Base-by-base conservation (phyloP, 495 filamentous ascomycete genomes). In the Trichoderma virens region DNA sequence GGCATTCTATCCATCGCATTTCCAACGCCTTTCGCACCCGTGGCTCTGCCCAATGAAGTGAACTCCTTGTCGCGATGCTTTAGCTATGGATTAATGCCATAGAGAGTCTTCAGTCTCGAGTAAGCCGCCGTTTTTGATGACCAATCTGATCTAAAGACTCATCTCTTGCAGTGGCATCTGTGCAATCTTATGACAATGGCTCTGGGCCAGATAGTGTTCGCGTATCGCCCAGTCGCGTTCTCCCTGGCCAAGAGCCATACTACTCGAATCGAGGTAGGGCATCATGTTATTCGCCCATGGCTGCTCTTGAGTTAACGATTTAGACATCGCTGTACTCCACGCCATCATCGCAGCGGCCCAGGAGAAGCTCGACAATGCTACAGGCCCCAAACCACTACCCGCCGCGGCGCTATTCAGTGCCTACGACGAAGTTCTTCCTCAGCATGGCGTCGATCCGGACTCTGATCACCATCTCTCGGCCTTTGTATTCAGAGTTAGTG, bases 391-490 rank as follows among this genome's bases (percentile, higher is more conserved):
- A 31, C 64, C 41, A 32, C 75, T 84, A 18, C 88, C 89, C n/a
- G 90, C 86, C 66, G 83, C 85, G 71, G 88, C 89, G 27, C 81
- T 93, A 30, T 93, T 91, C 73, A 76, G 80, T 20, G 88, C 89
- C 30, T 92, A 92, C 68, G 85, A 92, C 67, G 77, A 81, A 62
- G 79, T 88, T 23, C 79, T 92, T 54, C 77, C 78, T 5, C 78
- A 86, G 70, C 74, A 86, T 80, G 86, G 83, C 59, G 70, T 86
- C 62, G 77, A 89, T 65, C 79, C 83, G 51, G 85, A 88, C 67
- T 83, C 88, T 65, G 88, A 92, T 70, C 84, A 82, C 68, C 78
- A 83, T 54, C 88, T 88, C 67, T 81, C 90, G 72, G 83, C 86
- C 70, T 85, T 90, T 69, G 70, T 94, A 56, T 85, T 92, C 70